These are phyloP conservation scores for Ormosia emarginata DNA, from an alignment of 306 rosid genomes.

Conservation along the genomic window DNA sequence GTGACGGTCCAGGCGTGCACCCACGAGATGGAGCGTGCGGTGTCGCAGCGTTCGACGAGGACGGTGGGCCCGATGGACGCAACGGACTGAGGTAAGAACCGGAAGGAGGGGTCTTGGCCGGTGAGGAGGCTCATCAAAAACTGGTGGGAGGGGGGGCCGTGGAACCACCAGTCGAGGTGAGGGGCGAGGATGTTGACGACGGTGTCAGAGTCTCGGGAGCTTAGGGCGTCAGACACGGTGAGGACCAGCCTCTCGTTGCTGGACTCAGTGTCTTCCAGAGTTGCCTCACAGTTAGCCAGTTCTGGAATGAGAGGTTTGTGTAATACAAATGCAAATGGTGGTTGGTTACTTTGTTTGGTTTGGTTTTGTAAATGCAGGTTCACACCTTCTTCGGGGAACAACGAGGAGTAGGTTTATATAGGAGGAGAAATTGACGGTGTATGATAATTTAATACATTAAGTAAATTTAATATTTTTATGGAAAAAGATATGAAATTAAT, in stretches of 20 bases:
- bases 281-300: constrained; percentile 3
- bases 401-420: no score
- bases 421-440: no score
- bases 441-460: no score
- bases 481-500: no score
- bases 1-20: constrained; percentile 59
- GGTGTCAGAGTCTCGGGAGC: constrained; percentile 43
- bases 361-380: no score
- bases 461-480: no score
- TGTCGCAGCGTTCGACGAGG: constrained; percentile 50
- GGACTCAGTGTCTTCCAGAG: constrained; percentile 5
- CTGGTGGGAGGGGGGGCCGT: constrained; percentile 62
- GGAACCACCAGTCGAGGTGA: constrained; percentile 87
- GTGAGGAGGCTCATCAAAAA: constrained; percentile 59
- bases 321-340: no score
- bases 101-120: constrained; percentile 35
- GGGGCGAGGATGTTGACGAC: constrained; percentile 57
- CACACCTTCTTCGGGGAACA: no score
- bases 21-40: constrained; percentile 38
- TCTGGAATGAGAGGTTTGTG: background rate
- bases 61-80: constrained; percentile 45
- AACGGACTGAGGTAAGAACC: constrained; percentile 31
- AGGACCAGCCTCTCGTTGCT: constrained; percentile 10
- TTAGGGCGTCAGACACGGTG: constrained; percentile 59
- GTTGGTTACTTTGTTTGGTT: no score